Base-by-base conservation (phyloP, 1,284 basidiomycete species). In the Lignosus rhinocerotis region DNA sequence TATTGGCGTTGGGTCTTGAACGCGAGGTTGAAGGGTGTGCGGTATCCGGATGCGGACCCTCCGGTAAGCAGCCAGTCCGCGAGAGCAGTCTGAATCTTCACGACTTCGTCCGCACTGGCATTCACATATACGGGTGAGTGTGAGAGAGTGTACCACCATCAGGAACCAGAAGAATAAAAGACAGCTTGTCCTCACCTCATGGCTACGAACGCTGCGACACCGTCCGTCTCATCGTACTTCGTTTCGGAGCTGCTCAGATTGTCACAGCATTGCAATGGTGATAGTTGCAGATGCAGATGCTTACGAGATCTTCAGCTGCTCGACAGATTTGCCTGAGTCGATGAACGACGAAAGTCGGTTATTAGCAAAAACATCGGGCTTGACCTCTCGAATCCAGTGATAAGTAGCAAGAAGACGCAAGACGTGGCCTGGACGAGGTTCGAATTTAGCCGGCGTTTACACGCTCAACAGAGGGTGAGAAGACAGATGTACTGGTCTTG, bases 331-430 rank as follows among this genome's bases (percentile, higher is more conserved):
- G 8, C 87, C 85, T 0, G 82, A 84, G 66, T 89, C 86, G 7
- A 90, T 73, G 19, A 84, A 73, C 6, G 83, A 83, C 3, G 85
- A 84, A 51, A 89, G 76, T 19, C 87, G 79, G 67, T 87, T 90
- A 55, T 82, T 78, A 6, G 86, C 76, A 64, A 91, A 91, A 1
- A 85, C 82, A 65, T 90, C 82, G 9, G 86, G 87, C 12, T 76
- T 72, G 2, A 81, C 75, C 71, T 91, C 88, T 41, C 78, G 76
- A 32, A 88, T 75, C 56, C 89, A 78, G 67, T 90, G 88, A 66
- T 89, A 86, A 0, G 87, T 88, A 14, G 87, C 85, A 25, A 91
- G 79, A 16, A 90, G 75, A 33, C 88, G 84, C 39, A 91, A 76
- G 21, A 86, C 77, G 63, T 85, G 85, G 0, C 84, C 86, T 87